phyloP scores from a whole-genome alignment of 2,329 filamentous ascomycete species.

The Mycosphaerella sp. region DNA sequence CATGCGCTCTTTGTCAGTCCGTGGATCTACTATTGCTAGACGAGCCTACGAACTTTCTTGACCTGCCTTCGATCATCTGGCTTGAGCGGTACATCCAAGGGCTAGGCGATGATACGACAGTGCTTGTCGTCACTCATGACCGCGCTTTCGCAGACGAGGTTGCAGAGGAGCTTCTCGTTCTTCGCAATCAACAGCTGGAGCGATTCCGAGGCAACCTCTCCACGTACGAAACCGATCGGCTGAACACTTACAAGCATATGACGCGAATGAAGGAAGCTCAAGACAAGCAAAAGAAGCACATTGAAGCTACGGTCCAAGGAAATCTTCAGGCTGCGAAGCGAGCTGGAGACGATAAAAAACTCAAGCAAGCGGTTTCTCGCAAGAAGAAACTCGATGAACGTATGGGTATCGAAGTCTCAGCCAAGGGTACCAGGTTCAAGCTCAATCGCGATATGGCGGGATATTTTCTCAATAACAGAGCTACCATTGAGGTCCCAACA shows the following conservation, averaged over 20 bases:
- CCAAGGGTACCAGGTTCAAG: conserved; percentile 70
- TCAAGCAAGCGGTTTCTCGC: conserved; percentile 76
- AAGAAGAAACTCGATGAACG: conserved; percentile 81
- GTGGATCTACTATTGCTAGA: conserved; percentile 75
- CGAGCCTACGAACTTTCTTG: conserved; percentile 82
- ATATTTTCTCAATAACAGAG: conserved; percentile 49
- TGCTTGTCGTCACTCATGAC: conserved; percentile 79
- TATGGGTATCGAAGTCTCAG: conserved; percentile 68
- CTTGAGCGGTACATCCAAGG: conserved; percentile 64
- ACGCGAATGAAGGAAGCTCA: conserved; percentile 74
- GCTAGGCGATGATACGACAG: conserved; percentile 53
- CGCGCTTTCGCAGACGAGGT: conserved; percentile 72
- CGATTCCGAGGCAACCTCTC: conserved; percentile 71
- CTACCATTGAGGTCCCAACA: conserved; percentile 64
- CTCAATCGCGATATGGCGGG: conserved; percentile 67
- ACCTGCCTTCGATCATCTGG: conserved; percentile 79
- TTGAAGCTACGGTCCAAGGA: conserved; percentile 68
- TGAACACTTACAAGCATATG: conserved; percentile 45
- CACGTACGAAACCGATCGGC: conserved; percentile 62
- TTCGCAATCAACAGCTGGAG: conserved; percentile 64
- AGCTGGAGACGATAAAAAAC: conserved; percentile 75
- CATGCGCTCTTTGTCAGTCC: conserved; percentile 59
- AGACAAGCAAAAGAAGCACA: conserved; percentile 72
- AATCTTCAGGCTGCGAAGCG: conserved; percentile 70
- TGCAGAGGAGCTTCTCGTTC: conserved; percentile 67